Evolutionary conservation across 352 stramenopile genomes (phyloP).

Genomic region (Phytophthora pinifolia): DNA sequence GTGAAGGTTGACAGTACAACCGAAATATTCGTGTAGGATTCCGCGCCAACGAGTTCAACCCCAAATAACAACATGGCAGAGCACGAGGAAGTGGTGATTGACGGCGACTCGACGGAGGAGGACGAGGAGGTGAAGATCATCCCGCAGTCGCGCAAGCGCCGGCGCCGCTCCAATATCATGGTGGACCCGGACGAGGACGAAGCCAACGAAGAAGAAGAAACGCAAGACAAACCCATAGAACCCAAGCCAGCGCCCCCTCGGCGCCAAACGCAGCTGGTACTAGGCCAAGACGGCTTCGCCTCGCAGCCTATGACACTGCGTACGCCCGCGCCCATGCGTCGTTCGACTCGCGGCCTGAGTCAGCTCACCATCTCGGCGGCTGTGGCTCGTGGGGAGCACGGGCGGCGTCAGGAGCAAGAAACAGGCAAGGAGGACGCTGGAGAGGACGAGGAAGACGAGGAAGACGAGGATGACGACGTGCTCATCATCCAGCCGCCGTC

Average conservation of each 20-base stretch:
- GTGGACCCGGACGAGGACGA: conserved; percentile 60
- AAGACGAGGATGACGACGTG: conserved; percentile 60
- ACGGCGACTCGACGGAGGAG: conserved; percentile 65
- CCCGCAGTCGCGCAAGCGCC: conserved; percentile 63
- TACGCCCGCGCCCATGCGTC: conserved; percentile 18
- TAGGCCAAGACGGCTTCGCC: conserved; percentile 17
- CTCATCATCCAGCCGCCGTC: conserved; percentile 49
- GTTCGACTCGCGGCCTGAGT: conserved; percentile 26
- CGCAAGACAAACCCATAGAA: not conserved
- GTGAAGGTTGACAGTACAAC: no score
- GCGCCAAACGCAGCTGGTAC: conserved; percentile 24
- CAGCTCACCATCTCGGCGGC: conserved; percentile 33
- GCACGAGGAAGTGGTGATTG: conserved; percentile 72
- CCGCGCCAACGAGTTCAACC: not conserved
- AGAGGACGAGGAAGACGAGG: conserved; percentile 23
- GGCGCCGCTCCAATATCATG: conserved; percentile 52
- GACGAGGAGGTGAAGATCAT: conserved; percentile 59
- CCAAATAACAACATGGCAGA: conserved; percentile 8
- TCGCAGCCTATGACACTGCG: conserved; percentile 28
- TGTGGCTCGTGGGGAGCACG: conserved; percentile 26
- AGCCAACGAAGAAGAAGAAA: conserved; percentile 14
- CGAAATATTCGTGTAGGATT: not conserved
- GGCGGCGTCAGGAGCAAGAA: conserved; percentile 14
- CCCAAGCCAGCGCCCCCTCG: conserved; percentile 1
- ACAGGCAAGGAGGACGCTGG: conserved; percentile 2